Evolutionary conservation across 768 basidiomycete genomes (phyloP).

Genomic region (Suillus tomentosus): DNA sequence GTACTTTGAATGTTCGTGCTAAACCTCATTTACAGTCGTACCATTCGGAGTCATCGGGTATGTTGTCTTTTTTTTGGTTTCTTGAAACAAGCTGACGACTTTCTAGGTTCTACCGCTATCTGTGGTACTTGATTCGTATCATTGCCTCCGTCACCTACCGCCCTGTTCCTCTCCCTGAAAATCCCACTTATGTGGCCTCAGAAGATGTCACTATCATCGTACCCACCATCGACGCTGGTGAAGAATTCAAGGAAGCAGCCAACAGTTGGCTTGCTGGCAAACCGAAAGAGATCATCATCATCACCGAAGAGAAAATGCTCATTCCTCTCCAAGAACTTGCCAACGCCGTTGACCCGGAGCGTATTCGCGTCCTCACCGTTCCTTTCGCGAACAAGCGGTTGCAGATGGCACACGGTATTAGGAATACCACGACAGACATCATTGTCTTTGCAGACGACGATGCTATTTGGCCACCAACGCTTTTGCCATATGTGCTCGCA

Average conservation of each 20-base stretch:
- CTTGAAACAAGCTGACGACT: conserved; percentile 9
- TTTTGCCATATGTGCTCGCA: conserved; percentile 85
- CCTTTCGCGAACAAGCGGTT: conserved; percentile 93
- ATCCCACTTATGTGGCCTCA: conserved; percentile 85
- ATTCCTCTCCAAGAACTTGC: conserved; percentile 89
- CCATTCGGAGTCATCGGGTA: conserved; percentile 90
- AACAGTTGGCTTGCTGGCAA: conserved; percentile 90
- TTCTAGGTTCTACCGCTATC: conserved; percentile 85
- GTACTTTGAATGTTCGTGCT: conserved; percentile 7
- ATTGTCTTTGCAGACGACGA: conserved; percentile 96
- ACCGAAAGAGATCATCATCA: conserved; percentile 80
- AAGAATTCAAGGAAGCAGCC: conserved; percentile 93
- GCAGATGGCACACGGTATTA: conserved; percentile 93
- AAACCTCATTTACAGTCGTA: conserved; percentile 56
- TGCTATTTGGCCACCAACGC: conserved; percentile 92
- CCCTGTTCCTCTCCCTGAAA: conserved; percentile 87
- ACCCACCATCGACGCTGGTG: conserved; percentile 93
- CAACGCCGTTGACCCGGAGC: conserved; percentile 79
- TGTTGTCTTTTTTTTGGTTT: conserved; percentile 21
- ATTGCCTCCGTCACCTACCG: conserved; percentile 77
- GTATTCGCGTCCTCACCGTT: conserved; percentile 85
- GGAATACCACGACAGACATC: conserved; percentile 88
- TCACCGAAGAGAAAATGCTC: conserved; percentile 88
- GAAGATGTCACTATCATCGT: conserved; percentile 98
- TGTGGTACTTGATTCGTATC: conserved; percentile 90